Conservation (phyloP, 164 flowering plant genomes). For the Taxillus chinensis region DNA sequence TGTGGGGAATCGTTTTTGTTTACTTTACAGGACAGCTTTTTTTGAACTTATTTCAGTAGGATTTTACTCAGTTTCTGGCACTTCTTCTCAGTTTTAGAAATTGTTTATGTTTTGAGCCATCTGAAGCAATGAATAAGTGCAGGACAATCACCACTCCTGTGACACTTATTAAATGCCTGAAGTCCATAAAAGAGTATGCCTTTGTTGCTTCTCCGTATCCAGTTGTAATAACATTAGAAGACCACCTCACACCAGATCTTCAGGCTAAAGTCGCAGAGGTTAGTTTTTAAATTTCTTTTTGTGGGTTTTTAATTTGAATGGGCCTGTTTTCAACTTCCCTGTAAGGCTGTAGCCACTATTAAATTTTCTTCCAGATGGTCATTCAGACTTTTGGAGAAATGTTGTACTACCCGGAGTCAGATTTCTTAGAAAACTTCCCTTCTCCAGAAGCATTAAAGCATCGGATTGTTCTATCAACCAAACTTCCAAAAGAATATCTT, state of each 20-base stretch:
- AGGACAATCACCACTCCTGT: slow-evolving; percentile 71
- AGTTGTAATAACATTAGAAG: slow-evolving; percentile 63
- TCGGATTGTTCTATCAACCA: slow-evolving; percentile 67
- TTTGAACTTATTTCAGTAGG: no score
- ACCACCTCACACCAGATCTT: slow-evolving; percentile 63
- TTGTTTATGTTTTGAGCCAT: not conserved
- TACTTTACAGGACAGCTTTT: no score
- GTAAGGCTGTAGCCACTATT: not conserved
- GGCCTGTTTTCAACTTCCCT: not conserved
- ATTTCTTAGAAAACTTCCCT: slow-evolving; percentile 46
- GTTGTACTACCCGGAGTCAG: slow-evolving; percentile 54
- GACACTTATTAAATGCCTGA: slow-evolving; percentile 53
- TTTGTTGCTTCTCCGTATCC: slow-evolving; percentile 54
- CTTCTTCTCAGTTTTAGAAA: not conserved
- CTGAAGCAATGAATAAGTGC: slow-evolving; percentile 7
- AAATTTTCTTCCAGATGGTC: slow-evolving; percentile 39
- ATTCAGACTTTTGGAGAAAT: slow-evolving; percentile 54
- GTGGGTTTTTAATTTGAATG: not conserved
- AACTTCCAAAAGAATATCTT: slow-evolving; percentile 78
- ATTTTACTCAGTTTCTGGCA: no score
- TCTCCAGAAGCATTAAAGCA: slow-evolving; percentile 66
- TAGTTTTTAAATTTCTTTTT: slow-evolving; percentile 2
- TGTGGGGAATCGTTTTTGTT: no score
- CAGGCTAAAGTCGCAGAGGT: slow-evolving; percentile 79
- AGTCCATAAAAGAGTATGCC: slow-evolving; percentile 58